A percentile compares a stretch with the other conserved stretches of the same genome.
These are phyloP conservation scores for Kregervanrija pseudodelftensis DNA, from an alignment of 805 yeast genomes.

Conservation along the genomic window DNA sequence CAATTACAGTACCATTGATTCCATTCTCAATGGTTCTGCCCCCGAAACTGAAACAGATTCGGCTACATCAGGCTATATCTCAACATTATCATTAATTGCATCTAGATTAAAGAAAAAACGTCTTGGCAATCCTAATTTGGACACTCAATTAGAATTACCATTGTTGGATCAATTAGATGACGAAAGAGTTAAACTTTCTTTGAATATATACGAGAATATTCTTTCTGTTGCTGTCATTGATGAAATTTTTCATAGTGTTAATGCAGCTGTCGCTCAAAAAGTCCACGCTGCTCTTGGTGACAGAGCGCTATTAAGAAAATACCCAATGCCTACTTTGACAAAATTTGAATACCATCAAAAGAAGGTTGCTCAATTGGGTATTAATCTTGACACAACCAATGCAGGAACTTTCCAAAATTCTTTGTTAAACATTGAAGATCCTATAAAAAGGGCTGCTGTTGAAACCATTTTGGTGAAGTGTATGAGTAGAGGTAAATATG, in stretches of 20 bases:
- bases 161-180: constrained; percentile 79
- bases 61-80: constrained; percentile 53
- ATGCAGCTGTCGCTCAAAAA: constrained; percentile 78
- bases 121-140: constrained; percentile 41
- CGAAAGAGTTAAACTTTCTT: constrained; percentile 63
- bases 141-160: constrained; percentile 47
- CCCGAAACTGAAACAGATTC: constrained; percentile 35
- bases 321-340: constrained; percentile 72
- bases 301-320: constrained; percentile 78
- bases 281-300: constrained; percentile 73
- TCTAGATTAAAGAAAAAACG: constrained; percentile 66
- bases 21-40: constrained; percentile 32
- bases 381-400: constrained; percentile 64
- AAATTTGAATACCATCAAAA: constrained; percentile 74
- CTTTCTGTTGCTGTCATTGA: constrained; percentile 52
- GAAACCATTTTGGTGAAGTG: constrained; percentile 78
- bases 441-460: constrained; percentile 58
- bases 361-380: constrained; percentile 59
- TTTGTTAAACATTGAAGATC: constrained; percentile 55
- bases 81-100: constrained; percentile 57
- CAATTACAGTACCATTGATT: constrained; percentile 48
- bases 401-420: constrained; percentile 69
- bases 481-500: constrained; percentile 79
- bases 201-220: constrained; percentile 64
- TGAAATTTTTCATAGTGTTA: constrained; percentile 76